Evolutionary conservation across 2,329 filamentous ascomycete species (phyloP).

Genomic region (Mollisia scopiformis): DNA sequence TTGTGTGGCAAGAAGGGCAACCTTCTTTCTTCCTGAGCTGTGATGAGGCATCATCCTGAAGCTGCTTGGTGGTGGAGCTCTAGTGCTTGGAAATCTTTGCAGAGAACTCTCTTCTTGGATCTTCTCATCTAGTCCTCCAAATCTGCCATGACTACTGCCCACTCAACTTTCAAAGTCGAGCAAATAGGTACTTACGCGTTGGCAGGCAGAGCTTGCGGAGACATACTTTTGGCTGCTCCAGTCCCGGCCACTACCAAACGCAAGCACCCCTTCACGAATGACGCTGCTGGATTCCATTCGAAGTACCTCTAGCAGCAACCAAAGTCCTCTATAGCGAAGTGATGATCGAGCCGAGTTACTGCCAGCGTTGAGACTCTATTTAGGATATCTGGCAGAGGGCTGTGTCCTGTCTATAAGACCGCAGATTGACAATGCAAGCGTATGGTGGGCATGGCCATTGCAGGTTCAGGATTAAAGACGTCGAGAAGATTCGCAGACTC

Average conservation of each 20-base stretch:
- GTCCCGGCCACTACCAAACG: slow-evolving; percentile 17
- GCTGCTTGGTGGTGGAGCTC: not conserved
- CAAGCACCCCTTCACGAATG: slow-evolving; percentile 21
- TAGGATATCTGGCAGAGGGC: slow-evolving; percentile 24
- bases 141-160: slow-evolving; percentile 13
- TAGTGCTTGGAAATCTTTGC: not conserved
- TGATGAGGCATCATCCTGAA: not conserved
- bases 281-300: slow-evolving; percentile 15
- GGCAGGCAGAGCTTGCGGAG: slow-evolving; percentile 11
- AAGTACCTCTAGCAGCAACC: slow-evolving; percentile 14
- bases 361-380: slow-evolving; percentile 18
- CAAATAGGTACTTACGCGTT: slow-evolving; percentile 19
- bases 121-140: not conserved
- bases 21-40: not conserved
- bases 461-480: slow-evolving; percentile 23
- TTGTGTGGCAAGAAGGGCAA: not conserved
- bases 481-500: slow-evolving; percentile 15
- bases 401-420: no score
- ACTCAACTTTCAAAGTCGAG: slow-evolving; percentile 5
- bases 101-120: not conserved
- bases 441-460: slow-evolving; percentile 22
- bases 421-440: slow-evolving; percentile 20
- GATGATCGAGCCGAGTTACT: slow-evolving; percentile 13
- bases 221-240: slow-evolving; percentile 13
- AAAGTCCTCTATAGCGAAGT: slow-evolving; percentile 17